These are phyloP conservation scores for Aspergillus novofumigatus DNA, from an alignment of 2,329 filamentous ascomycete genomes.

Conservation along the genomic window DNA sequence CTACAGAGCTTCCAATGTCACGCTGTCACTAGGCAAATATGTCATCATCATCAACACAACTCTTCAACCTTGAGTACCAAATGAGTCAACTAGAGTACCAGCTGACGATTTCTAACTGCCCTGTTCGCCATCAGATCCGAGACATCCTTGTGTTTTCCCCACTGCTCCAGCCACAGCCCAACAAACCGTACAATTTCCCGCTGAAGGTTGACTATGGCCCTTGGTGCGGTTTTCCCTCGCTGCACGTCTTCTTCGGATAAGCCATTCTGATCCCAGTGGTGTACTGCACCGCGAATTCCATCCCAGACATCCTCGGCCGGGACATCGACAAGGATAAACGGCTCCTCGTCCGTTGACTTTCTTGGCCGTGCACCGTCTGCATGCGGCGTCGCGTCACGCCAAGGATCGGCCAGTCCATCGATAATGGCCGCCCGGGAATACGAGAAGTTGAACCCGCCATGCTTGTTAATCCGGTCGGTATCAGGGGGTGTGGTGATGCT, in stretches of 20 bases:
- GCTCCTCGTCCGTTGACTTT: conserved; percentile 59
- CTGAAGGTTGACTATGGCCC: conserved; percentile 53
- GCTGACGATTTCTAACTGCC: not conserved
- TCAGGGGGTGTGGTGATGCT: conserved; percentile 63
- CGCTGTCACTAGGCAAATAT: not conserved
- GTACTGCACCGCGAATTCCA: conserved; percentile 57
- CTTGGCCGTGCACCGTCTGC: conserved; percentile 57
- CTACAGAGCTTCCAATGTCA: not conserved
- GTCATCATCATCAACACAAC: not conserved
- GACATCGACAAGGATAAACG: conserved; percentile 62
- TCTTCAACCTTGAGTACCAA: not conserved
- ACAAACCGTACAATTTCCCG: conserved; percentile 58
- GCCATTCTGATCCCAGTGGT: conserved; percentile 57
- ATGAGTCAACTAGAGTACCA: not conserved
- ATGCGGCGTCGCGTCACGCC: conserved; percentile 70
- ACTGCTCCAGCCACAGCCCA: conserved; percentile 63
- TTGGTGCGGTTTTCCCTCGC: conserved; percentile 54
- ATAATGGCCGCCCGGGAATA: conserved; percentile 73
- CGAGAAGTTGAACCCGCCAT: conserved; percentile 67
- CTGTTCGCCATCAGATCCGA: not conserved
- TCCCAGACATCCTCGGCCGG: conserved; percentile 17
- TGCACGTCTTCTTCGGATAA: conserved; percentile 15
- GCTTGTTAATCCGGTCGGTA: conserved; percentile 66
- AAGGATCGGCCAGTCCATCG: conserved; percentile 75
- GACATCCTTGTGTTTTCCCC: conserved; percentile 26